Base-by-base conservation (phyloP, 495 filamentous ascomycete species). In the Friedmanniomyces simplex region DNA sequence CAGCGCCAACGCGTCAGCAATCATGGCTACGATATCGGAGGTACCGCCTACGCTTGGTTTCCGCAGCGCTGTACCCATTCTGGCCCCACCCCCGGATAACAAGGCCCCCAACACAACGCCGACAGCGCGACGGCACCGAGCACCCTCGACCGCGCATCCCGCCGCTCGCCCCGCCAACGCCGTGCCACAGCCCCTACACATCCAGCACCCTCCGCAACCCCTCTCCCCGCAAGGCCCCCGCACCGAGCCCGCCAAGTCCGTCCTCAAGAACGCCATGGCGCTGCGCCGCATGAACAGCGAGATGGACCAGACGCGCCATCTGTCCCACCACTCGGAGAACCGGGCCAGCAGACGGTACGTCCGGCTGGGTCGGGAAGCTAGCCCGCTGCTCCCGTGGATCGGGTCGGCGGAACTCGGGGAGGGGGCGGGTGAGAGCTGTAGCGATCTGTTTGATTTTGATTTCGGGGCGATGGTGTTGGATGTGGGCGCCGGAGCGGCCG, bases 281-380 rank as follows among this genome's bases (percentile, higher is more conserved):
- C 56, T 72, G 16, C 61, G 69, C 3, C 52, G 68, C 12, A 69
- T 70, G 67, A 69, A 72, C 41, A 67, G 63, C 21, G 68, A 72
- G 26, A 61, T 64, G 34, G 63, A 62, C 11, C 18, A 37, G 10
- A 22, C 32, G 32, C 39, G 28, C 11, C 32, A 52, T 26, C 32
- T 20, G 4, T 50, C 36, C 6, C n/a, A n/a, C n/a, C n/a, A n/a
- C n/a, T n/a, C n/a, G n/a, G 16, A 39, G 16, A 50, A 53, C 1
- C 45, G 54, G 3, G 62, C 51, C 12, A 68, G 67, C 34, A 26
- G 63, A 16, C 55, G 65, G 5, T 70, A 68, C 48, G 54, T 63
- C 20, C 48, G 59, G 1, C 45, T 70, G 1, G 68, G 67, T 6
- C 55, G 67, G 10, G 68, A 69, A 58, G 67, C 67, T 1, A 68